phyloP scores from a whole-genome alignment of 768 basidiomycete genomes.

The Tephrocybe sp. region DNA sequence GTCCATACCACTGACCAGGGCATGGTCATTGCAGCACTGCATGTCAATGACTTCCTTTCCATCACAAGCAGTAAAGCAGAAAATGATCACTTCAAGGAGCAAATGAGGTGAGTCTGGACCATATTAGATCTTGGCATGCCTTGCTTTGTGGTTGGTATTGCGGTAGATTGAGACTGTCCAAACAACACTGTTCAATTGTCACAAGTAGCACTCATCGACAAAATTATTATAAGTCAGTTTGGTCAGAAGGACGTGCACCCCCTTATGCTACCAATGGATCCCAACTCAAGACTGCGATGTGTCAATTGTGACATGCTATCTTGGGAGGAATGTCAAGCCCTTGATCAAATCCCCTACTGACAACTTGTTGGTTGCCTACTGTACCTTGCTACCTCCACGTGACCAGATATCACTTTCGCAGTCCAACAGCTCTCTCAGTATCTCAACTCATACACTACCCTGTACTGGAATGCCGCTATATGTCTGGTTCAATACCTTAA shows the following conservation, averaged over 20 bases:
- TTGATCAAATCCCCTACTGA: not conserved
- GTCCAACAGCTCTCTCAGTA: conserved; percentile 2
- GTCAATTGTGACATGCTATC: not conserved
- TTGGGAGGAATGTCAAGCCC: not conserved
- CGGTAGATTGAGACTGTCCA: conserved; percentile 25
- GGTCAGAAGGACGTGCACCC: conserved; percentile 18
- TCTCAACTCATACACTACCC: not conserved
- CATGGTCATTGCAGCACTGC: conserved; percentile 23
- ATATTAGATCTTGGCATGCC: conserved; percentile 34
- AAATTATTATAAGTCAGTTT: conserved; percentile 16
- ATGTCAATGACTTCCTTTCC: conserved; percentile 32
- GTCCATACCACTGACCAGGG: conserved; percentile 7
- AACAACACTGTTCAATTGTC: conserved; percentile 18
- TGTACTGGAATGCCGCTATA: conserved; percentile 2
- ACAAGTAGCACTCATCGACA: conserved; percentile 18
- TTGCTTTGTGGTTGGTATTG: conserved; percentile 34
- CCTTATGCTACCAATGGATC: conserved; percentile 16
- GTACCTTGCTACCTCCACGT: conserved; percentile 2
- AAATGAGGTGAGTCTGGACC: conserved; percentile 26
- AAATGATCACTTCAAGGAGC: conserved; percentile 21
- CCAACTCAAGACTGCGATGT: conserved; percentile 3
- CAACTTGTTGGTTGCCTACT: conserved; percentile 3
- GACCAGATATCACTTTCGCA: not conserved
- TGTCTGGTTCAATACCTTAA: conserved; percentile 1
- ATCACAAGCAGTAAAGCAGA: conserved; percentile 17